These are phyloP conservation scores for Kwoniella mangroviensis DNA, from an alignment of 768 basidiomycete genomes.

Conservation along the genomic window DNA sequence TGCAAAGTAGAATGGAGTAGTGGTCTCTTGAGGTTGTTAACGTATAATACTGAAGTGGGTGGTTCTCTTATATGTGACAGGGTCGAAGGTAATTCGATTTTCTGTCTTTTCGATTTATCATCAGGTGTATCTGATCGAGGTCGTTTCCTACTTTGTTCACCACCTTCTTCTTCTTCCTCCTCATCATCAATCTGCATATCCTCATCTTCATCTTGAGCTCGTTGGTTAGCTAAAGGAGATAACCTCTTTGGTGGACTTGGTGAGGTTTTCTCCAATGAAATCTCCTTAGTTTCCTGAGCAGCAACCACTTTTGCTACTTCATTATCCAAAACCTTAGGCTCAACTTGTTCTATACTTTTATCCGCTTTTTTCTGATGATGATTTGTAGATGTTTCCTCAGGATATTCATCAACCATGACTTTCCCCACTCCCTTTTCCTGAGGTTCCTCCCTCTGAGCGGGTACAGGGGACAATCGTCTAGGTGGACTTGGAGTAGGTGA, in stretches of 20 bases:
- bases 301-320: slow-evolving; percentile 30
- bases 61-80: slow-evolving; percentile 52
- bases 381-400: not conserved
- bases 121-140: slow-evolving; percentile 16
- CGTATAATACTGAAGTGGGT: slow-evolving; percentile 53
- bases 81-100: slow-evolving; percentile 35
- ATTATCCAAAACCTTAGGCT: slow-evolving; percentile 18
- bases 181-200: slow-evolving; percentile 18
- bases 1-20: slow-evolving; percentile 43
- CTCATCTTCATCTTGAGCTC: slow-evolving; percentile 16
- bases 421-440: slow-evolving; percentile 7
- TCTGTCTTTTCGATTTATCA: slow-evolving; percentile 17
- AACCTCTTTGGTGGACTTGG: slow-evolving; percentile 15
- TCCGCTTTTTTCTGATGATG: slow-evolving; percentile 13
- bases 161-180: slow-evolving; percentile 3
- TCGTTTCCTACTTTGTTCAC: slow-evolving; percentile 15
- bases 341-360: not conserved
- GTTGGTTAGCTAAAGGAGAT: slow-evolving; percentile 16
- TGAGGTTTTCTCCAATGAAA: slow-evolving; percentile 5
- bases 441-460: not conserved
- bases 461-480: slow-evolving; percentile 34
- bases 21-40: slow-evolving; percentile 55
- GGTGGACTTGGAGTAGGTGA: slow-evolving; percentile 22
- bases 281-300: slow-evolving; percentile 26
- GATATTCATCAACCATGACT: slow-evolving; percentile 25